Evolutionary conservation across 2,329 filamentous ascomycete genomes (phyloP), one percentile per base, ranked within the genome.

Genomic region (Leptographium procerum): DNA sequence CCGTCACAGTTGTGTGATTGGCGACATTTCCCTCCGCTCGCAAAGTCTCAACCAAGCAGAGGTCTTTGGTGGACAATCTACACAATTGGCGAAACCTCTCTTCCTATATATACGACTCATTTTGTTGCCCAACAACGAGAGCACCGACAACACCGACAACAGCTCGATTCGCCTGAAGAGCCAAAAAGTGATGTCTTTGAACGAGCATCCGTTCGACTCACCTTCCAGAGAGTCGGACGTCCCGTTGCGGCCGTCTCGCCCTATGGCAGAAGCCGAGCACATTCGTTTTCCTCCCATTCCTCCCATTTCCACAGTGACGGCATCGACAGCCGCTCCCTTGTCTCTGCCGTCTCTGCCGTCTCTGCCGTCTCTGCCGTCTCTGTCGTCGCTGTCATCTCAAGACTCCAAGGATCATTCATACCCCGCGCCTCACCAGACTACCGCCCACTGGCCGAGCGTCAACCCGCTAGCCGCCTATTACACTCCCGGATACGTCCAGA

Each of bases 401-500:
- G 14, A 31, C n/a, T n/a, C 16, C 2, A 34, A 11, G 22, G 24
- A 22, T 6, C 48, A n/a, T 6, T 48, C 33, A 16, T 48, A 28
- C 29, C 24, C 43, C 10, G n/a, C 43, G 33, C 67, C 57, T 65
- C 67, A 40, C 16, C 24, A 26, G 33, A 64, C 45, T 60, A 68
- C 57, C 28, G 67, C 65, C 29, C 71, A 73, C 60, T 81, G 79
- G 79, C 75, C 76, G 26, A 75, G 73, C 60, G 66, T 78, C 54
- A 79, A 79, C 59, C 76, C 77, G 0, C 67, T 79, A 24, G 75
- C 77, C 11, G 70, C 73, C 9, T 81, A 78, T 63, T 78, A 78
- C 62, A 70, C 68, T 1, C 73, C 74, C 4, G 73, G 73, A 60
- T 71, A 77, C 70, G 70, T 68, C 1, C 71, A 76, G 58, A 65